phyloP scores from a whole-genome alignment of 2,329 filamentous ascomycete species.

The Diaporthe ilicicola region DNA sequence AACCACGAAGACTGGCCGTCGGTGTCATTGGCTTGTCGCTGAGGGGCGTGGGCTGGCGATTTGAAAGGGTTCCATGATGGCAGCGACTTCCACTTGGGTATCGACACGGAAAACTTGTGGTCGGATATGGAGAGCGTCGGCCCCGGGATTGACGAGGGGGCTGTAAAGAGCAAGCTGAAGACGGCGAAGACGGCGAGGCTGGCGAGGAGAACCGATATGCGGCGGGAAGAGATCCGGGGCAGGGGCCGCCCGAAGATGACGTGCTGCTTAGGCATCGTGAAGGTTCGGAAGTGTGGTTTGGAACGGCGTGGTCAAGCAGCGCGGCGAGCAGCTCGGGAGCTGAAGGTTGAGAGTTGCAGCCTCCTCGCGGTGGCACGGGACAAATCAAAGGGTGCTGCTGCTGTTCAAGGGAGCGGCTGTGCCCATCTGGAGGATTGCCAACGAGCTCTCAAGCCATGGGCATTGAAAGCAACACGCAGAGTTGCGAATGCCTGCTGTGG shows the following conservation, averaged over 20 bases:
- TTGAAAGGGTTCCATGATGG: slow-evolving; percentile 72
- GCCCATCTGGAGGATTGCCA: background rate
- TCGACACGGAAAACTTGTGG: slow-evolving; percentile 52
- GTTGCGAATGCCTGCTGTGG: background rate
- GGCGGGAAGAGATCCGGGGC: slow-evolving; percentile 60
- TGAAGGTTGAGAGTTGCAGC: background rate
- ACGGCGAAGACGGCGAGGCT: slow-evolving; percentile 62
- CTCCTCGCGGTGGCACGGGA: background rate
- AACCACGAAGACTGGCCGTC: slow-evolving; percentile 85
- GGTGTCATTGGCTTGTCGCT: slow-evolving; percentile 80
- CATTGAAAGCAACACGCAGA: background rate
- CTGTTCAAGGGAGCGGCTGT: slow-evolving; percentile 3
- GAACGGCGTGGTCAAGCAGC: background rate
- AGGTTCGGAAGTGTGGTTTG: background rate
- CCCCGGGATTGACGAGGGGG: slow-evolving; percentile 58
- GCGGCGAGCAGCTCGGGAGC: background rate
- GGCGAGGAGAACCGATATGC: slow-evolving; percentile 60
- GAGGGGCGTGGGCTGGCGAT: slow-evolving; percentile 74
- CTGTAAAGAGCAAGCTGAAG: slow-evolving; percentile 60
- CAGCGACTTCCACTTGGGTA: slow-evolving; percentile 49
- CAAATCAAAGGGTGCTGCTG: background rate
- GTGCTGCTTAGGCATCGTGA: slow-evolving; percentile 57
- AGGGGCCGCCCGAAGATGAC: slow-evolving; percentile 58
- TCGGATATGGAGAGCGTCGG: slow-evolving; percentile 60
- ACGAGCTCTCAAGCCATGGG: slow-evolving; percentile 6